These are phyloP conservation scores for Aspergillus tanneri DNA, from an alignment of 2,329 filamentous ascomycete species.

Conservation along the genomic window DNA sequence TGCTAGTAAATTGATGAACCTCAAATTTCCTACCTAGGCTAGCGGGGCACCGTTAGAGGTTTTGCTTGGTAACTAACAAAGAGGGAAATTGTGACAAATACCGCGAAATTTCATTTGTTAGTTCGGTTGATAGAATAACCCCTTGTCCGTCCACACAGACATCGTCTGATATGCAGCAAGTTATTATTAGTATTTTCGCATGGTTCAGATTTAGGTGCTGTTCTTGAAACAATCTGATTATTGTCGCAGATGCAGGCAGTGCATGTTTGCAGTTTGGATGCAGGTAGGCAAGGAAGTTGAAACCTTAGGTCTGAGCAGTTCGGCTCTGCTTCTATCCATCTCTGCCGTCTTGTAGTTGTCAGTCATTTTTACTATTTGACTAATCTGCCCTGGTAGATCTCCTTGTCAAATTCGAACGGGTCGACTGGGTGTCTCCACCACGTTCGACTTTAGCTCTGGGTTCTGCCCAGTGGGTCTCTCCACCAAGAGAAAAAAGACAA, in stretches of 20 bases:
- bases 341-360: too few species aligned
- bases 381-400: background rate
- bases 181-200: background rate
- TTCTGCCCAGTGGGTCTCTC: background rate
- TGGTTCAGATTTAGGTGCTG: background rate
- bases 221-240: background rate
- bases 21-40: background rate
- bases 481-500: too few species aligned
- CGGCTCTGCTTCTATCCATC: too few species aligned
- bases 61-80: background rate
- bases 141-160: background rate
- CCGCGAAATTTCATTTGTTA: constrained; percentile 4
- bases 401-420: background rate
- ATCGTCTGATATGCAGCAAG: background rate
- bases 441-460: background rate
- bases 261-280: background rate
- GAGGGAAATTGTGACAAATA: constrained; percentile 4
- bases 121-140: background rate
- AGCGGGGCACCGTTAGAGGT: constrained; percentile 8
- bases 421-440: background rate
- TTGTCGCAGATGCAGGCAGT: background rate
- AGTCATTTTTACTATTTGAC: background rate
- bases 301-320: too few species aligned
- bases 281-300: too few species aligned
- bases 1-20: background rate